Base-by-base conservation (phyloP, 441 rosid species). In the Kokia cookei region DNA sequence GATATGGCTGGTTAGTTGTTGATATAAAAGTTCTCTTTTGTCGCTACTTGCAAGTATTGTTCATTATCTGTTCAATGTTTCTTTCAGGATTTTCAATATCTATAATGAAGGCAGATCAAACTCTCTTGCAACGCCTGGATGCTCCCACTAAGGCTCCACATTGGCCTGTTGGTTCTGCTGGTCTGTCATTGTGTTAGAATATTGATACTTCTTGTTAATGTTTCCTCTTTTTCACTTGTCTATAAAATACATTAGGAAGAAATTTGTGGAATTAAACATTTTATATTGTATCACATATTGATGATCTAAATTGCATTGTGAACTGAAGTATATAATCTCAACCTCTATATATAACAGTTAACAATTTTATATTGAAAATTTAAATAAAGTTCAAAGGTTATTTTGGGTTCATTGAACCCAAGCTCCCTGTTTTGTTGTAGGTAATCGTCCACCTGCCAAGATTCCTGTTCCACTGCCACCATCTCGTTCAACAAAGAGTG, bases 131-230 rank as follows among this genome's bases (percentile, higher is more conserved):
- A 58, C 88, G 85, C 53, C 80, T 96, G 82, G 99, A 96, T 83
- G 97, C 99, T 80, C 78, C 90, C 73, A 96, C 99, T n/a, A 90
- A 82, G 86, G 98, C 99, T 78, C 99, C 99, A 45, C 75, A 81
- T 80, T 96, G 99, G 99, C 98, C 97, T 72, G 89, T 88, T 76
- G 97, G 93, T 74, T 90, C 91, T 73, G 91, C 84, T 82, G 99
- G 99, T 96, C 51, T 26, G 94, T 88, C 69, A 72, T 74, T 62
- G 42, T 45, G 13, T 72, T 68, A 45, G 40, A 71, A 75, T 62
- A 69, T 76, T 62, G 60, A 11, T 64, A 71, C 58, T 60, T 47
- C 42, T 74, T 57, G 17, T 40, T 77, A 66, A 60, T 76, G 61
- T 45, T 71, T 66, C 14, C 15, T 26, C 45, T 32, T 71, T 40